phyloP scores from a whole-genome alignment of 169 alveolate genomes.

The Haemoproteus tartakovskyi region DNA sequence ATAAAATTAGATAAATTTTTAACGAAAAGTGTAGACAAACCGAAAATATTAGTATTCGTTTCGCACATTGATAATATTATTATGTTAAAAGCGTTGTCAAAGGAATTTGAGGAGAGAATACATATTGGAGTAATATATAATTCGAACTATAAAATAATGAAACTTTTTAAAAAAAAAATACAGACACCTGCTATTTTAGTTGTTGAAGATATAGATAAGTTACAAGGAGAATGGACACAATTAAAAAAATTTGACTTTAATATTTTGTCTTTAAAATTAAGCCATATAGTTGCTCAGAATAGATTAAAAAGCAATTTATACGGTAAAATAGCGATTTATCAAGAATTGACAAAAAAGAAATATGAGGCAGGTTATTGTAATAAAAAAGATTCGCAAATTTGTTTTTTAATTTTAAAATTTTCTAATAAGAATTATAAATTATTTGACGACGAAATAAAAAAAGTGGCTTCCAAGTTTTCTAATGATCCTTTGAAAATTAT shows the following conservation, averaged over 20 bases:
- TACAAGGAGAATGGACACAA: conserved; percentile 44
- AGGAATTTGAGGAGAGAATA: conserved; percentile 66
- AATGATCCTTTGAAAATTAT: conserved; percentile 76
- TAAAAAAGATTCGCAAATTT: conserved; percentile 72
- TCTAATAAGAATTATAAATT: conserved; percentile 16
- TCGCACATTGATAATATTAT: conserved; percentile 67
- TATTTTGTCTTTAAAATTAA: conserved; percentile 37
- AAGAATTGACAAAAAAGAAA: conserved; percentile 66
- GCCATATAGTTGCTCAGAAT: conserved; percentile 58
- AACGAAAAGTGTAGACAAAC: conserved; percentile 28
- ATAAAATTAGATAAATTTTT: conserved; percentile 46
- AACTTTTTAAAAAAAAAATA: conserved; percentile 29
- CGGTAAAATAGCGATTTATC: conserved; percentile 61
- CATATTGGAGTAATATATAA: conserved; percentile 68
- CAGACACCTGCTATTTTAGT: conserved; percentile 61
- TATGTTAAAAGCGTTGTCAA: conserved; percentile 71
- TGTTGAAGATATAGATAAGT: conserved; percentile 66
- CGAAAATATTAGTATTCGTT: conserved; percentile 70
- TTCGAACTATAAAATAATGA: conserved; percentile 63
- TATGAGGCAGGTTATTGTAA: conserved; percentile 75
- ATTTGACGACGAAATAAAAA: conserved; percentile 68
- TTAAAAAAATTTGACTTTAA: conserved; percentile 48
- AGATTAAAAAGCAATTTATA: conserved; percentile 47
- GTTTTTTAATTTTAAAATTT: conserved; percentile 46
- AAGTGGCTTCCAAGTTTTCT: conserved; percentile 69